Evolutionary conservation across 176 grass and related monocot genomes (phyloP).

Genomic region (Neostapfia colusana): DNA sequence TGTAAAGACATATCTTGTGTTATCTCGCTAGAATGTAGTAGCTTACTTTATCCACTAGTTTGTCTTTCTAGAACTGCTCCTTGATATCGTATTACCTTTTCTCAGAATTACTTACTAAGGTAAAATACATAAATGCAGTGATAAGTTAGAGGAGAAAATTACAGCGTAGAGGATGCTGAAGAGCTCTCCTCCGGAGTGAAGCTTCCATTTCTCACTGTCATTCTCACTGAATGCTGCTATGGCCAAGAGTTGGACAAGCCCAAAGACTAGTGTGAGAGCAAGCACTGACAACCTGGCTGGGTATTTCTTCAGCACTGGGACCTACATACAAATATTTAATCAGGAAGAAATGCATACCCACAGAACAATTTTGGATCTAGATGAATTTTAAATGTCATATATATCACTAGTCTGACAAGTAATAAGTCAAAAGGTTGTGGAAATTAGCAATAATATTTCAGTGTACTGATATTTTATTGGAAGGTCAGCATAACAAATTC

Average conservation of each 20-base stretch:
- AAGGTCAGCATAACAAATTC: not conserved
- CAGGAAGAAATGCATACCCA: not conserved
- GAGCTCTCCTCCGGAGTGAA: slow-evolving; percentile 58
- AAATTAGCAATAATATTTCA: not conserved
- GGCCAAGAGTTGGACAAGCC: slow-evolving; percentile 59
- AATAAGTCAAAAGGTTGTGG: not conserved
- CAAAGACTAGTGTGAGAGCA: slow-evolving; percentile 48
- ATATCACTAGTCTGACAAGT: not conserved
- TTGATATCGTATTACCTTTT: not conserved
- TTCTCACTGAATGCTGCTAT: slow-evolving; percentile 56
- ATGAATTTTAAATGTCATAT: not conserved
- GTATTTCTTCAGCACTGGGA: slow-evolving; percentile 65
- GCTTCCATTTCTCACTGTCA: slow-evolving; percentile 57
- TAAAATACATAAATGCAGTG: not conserved
- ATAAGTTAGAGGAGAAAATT: slow-evolving; percentile 28
- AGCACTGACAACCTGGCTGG: slow-evolving; percentile 60
- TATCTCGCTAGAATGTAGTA: not conserved
- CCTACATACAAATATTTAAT: slow-evolving; percentile 40
- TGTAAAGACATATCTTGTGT: not conserved
- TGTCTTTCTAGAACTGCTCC: not conserved
- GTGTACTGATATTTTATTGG: not conserved
- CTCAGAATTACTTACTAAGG: not conserved
- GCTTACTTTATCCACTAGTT: not conserved
- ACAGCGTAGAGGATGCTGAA: slow-evolving; percentile 78
- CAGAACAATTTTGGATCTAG: not conserved